phyloP scores from a whole-genome alignment of 495 filamentous ascomycete species.

The Talaromyces wortmannii region DNA sequence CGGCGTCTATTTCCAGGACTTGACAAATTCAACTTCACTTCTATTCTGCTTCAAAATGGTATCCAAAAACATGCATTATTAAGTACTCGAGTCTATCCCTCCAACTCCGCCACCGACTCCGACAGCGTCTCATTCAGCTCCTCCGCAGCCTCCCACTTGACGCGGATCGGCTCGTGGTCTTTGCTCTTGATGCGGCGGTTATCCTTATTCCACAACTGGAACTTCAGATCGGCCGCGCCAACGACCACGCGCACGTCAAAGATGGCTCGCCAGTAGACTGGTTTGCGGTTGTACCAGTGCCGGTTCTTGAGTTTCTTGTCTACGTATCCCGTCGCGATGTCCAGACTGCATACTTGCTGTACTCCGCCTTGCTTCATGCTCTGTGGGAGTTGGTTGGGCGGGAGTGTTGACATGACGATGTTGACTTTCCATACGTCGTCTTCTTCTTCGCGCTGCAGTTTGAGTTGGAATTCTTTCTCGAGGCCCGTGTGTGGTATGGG shows the following conservation, averaged over 20 bases:
- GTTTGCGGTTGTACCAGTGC: conserved; percentile 32
- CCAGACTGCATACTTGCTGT: conserved; percentile 16
- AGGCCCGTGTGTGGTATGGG: conserved; percentile 28
- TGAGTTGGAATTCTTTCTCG: conserved; percentile 35
- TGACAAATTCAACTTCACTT: no score
- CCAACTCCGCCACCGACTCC: no score
- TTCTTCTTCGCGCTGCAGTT: conserved; percentile 29
- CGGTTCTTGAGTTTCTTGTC: conserved; percentile 39
- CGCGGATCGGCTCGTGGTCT: conserved; percentile 41
- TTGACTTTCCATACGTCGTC: conserved; percentile 33
- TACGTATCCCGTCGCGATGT: conserved; percentile 22
- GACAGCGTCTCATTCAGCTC: background rate
- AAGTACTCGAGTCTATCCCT: no score
- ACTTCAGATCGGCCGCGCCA: conserved; percentile 47
- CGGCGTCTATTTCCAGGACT: no score
- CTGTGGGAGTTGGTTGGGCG: conserved; percentile 29
- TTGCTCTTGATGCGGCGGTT: conserved; percentile 24
- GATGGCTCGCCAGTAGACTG: conserved; percentile 36
- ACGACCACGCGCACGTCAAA: conserved; percentile 48
- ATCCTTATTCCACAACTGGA: conserved; percentile 47
- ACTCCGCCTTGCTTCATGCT: conserved; percentile 26
- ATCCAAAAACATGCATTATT: no score
- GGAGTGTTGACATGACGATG: conserved; percentile 41
- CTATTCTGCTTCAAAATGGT: no score
- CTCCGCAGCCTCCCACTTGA: conserved; percentile 29